Percentiles rank a stretch among this genome's conserved stretches.
phyloP scores from a whole-genome alignment of 306 rosid species.

The Quercus gilva region DNA sequence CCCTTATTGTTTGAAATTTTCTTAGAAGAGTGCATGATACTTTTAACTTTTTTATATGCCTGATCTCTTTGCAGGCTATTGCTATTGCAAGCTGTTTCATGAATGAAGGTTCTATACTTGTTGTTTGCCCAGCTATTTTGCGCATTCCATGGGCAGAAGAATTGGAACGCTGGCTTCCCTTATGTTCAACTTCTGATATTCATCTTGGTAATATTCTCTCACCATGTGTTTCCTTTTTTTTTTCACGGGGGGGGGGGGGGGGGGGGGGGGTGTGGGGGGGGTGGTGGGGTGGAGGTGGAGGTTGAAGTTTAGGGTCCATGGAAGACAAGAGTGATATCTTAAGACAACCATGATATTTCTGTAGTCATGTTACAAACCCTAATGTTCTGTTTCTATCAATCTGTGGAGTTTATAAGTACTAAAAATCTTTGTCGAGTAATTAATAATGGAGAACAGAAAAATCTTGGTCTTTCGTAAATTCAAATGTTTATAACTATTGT shows the following conservation, averaged over 20 bases:
- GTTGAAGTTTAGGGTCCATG: neutral
- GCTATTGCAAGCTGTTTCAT: slow-evolving; percentile 83
- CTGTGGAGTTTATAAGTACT: neutral
- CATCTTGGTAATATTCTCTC: slow-evolving; percentile 62
- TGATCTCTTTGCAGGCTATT: slow-evolving; percentile 62
- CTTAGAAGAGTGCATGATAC: neutral
- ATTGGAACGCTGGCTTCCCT: slow-evolving; percentile 92
- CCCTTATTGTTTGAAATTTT: neutral
- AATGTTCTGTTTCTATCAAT: neutral
- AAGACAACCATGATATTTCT: neutral
- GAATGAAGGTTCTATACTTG: slow-evolving; percentile 78
- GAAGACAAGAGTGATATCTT: neutral
- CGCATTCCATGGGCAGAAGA: slow-evolving; percentile 98
- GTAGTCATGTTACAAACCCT: neutral
- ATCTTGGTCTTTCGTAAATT: neutral
- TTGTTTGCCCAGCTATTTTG: slow-evolving; percentile 94
- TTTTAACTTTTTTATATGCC: neutral
- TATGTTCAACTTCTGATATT: slow-evolving; percentile 76
- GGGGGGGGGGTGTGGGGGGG: too few species aligned
- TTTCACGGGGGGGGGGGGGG: too few species aligned
- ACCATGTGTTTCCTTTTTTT: neutral
- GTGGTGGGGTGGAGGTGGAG: neutral
- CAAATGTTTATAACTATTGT: neutral
- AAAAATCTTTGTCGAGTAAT: neutral
- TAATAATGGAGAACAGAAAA: neutral